Evolutionary conservation across 2,329 filamentous ascomycete genomes (phyloP), one percentile per base, ranked within the genome.

Genomic region (Ophioceras dolichostomum): DNA sequence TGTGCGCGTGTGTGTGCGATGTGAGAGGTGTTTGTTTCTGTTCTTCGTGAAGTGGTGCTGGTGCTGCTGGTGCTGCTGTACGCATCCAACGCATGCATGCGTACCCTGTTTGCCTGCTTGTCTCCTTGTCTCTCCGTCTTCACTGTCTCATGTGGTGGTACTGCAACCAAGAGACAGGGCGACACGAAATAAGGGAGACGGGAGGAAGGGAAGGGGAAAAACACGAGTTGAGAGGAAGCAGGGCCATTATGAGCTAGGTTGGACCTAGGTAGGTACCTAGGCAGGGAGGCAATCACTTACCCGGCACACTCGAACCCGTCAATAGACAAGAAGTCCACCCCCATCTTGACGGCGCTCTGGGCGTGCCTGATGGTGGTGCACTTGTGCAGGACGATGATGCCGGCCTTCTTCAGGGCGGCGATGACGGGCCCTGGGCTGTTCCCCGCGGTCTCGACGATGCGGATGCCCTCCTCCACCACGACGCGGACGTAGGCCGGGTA

Each of bases 241-340:
- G 28, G 38, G 17, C n/a, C n/a, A n/a, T n/a, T n/a, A n/a, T n/a
- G n/a, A n/a, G n/a, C n/a, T n/a, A n/a, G n/a, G n/a, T n/a, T n/a
- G n/a, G n/a, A n/a, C n/a, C n/a, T n/a, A n/a, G n/a, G 13, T 30
- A 30, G n/a, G n/a, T 13, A n/a, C n/a, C n/a, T n/a, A n/a, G n/a
- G n/a, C n/a, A n/a, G n/a, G n/a, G n/a, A n/a, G n/a, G n/a, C n/a
- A n/a, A n/a, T n/a, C n/a, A 50, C 54, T 45, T 45, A 57, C 54
- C 72, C 91, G 31, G 87, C 91, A 63, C 91, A 98, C 61, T 98
- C 91, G 56, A 98, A 96, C 31, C 91, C 91, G 56, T 98, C 91
- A 49, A 98, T 96, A 47, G 81, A 88, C 40, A 98, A 65, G 62
- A 98, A 96, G 60, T 98, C 91, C 4, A 95, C 91, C 45, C 91